Base-by-base conservation (phyloP, 164 flowering plant genomes). In the Magnolia kwangsiensis region DNA sequence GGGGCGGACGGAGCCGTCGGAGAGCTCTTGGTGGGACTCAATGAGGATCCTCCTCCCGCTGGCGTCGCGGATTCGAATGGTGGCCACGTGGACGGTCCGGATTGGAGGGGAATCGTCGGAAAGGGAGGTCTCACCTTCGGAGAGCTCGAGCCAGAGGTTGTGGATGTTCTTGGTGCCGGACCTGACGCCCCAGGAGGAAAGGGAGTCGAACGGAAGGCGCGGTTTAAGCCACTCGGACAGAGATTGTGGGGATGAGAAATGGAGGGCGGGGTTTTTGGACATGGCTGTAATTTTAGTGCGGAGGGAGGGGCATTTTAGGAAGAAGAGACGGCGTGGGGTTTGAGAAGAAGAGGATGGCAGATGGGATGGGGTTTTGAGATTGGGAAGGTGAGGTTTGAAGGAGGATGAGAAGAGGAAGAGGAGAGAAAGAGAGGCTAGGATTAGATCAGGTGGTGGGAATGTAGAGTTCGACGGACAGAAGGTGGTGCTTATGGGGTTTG, bases 91-190 rank as follows among this genome's bases (percentile, higher is more conserved):
- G 20, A 96, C 87, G 8, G 89, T 90, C 4, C 99, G 89, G 65
- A 90, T 29, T 0, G 98, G 99, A 14, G 97, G 98, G 58, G 71
- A 69, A 2, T 95, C 82, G 63, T 94, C 97, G 24, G 81, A 82
- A 6, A 94, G 83, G 4, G 81, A 80, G 77, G 94, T 90, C 76
- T 96, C 98, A 61, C 99, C 98, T 49, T 90, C 85, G 76, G 89
- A 80, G 79, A 96, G 80, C 86, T 96, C 98, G 64, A 93, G 95
- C 94, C 94, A 96, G 77, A 96, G 91, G 75, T 92, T 94, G 82
- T 92, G 91, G 76, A 96, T 85, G 86, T 93, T 96, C 78, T 96
- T 96, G 80, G 99, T 96, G 51, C 99, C 99, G 13, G 97, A 96
- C 27, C 79, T 86, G 72, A 86, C 82, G 5, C 99, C 98, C 98